Percentiles rank a stretch among this genome's conserved stretches.
These are phyloP conservation scores for Ceratocystis variospora DNA, from an alignment of 2,329 filamentous ascomycete genomes.

Conservation along the genomic window DNA sequence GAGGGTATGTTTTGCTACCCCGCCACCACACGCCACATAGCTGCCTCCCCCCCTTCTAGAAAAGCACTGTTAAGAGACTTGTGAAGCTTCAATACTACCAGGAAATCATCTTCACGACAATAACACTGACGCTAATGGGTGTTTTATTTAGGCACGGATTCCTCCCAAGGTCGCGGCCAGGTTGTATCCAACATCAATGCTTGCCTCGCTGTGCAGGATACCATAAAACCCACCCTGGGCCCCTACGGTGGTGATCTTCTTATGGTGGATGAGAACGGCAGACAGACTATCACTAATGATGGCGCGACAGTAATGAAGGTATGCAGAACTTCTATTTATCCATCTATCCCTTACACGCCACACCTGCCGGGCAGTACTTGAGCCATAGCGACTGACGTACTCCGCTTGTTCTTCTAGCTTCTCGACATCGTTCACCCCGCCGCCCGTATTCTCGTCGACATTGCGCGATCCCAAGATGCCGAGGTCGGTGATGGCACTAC, in stretches of 20 bases:
- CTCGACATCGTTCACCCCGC: constrained; percentile 98
- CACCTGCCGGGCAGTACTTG: background rate
- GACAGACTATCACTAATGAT: constrained; percentile 96
- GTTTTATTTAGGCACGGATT: constrained; percentile 63
- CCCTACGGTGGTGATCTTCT: constrained; percentile 94
- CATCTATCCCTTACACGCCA: background rate
- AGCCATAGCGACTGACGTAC: background rate
- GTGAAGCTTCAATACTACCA: background rate
- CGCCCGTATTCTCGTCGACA: constrained; percentile 92
- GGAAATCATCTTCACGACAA: background rate
- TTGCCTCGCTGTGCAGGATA: constrained; percentile 86
- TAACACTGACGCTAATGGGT: background rate
- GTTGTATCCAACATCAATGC: constrained; percentile 98
- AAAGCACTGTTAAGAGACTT: background rate
- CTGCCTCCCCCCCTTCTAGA: background rate
- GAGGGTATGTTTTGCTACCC: constrained; percentile 56
- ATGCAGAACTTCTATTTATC: constrained; percentile 22
- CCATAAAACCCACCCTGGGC: constrained; percentile 88
- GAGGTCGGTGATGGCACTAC: constrained; percentile 98
- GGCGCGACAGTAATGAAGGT: constrained; percentile 99
- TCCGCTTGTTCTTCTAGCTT: constrained; percentile 42
- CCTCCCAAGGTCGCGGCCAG: constrained; percentile 93
- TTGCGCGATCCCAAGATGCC: constrained; percentile 95
- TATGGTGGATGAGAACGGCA: constrained; percentile 90
- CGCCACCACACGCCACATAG: constrained; percentile 30